phyloP scores from a whole-genome alignment of 768 basidiomycete genomes.

The Mycena indigotica region DNA sequence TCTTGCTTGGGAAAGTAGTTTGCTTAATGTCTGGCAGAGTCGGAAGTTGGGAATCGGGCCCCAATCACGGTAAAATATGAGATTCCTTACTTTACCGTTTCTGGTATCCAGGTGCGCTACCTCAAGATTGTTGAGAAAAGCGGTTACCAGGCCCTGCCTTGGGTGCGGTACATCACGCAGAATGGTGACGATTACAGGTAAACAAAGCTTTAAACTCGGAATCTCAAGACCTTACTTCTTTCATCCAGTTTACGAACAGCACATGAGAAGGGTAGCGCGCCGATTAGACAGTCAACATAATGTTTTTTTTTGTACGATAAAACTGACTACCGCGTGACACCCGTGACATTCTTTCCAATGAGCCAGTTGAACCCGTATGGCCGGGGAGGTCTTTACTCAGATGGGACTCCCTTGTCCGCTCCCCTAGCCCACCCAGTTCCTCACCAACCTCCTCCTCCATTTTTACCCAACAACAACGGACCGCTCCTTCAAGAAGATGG shows the following conservation, averaged over 20 bases:
- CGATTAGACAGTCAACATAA: constrained; percentile 47
- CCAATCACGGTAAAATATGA: constrained; percentile 98
- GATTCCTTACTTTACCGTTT: constrained; percentile 98
- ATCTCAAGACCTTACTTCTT: too few species aligned
- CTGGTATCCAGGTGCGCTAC: constrained; percentile 96
- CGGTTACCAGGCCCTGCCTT: constrained; percentile 93
- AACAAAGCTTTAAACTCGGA: constrained; percentile 6
- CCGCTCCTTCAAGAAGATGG: constrained; percentile 52
- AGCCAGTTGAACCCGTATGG: constrained; percentile 59
- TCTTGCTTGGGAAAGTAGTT: neutral
- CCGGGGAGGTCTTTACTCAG: constrained; percentile 59
- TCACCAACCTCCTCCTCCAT: constrained; percentile 47
- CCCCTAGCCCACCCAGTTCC: constrained; percentile 60
- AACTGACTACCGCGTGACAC: neutral
- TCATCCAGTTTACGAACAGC: constrained; percentile 65
- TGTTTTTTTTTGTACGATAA: neutral
- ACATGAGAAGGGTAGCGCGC: constrained; percentile 70
- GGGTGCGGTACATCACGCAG: constrained; percentile 94
- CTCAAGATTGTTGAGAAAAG: constrained; percentile 99
- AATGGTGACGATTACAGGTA: constrained; percentile 92
- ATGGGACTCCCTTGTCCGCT: constrained; percentile 62
- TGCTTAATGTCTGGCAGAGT: constrained; percentile 39
- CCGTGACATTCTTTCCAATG: neutral
- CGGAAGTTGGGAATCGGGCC: constrained; percentile 85
- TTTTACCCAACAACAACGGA: constrained; percentile 35